Conservation (phyloP, 495 filamentous ascomycete genomes). For the Aspergillus bertholletiae region DNA sequence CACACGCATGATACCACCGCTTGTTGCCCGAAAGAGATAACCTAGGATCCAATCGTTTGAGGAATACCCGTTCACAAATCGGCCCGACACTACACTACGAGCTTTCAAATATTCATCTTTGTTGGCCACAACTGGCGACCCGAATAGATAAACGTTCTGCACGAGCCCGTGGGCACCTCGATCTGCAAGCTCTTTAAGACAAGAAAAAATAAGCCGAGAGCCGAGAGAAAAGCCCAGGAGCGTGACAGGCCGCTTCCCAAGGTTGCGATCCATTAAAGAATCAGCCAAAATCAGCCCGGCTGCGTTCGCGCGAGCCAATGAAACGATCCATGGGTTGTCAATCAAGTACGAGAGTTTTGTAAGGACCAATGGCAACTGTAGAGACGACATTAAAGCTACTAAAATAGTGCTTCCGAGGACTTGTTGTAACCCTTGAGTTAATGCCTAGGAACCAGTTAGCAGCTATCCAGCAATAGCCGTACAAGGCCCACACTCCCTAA, state of each 20-base stretch:
- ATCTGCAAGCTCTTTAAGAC: slow-evolving; percentile 79
- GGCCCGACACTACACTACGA: slow-evolving; percentile 76
- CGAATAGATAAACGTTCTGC: slow-evolving; percentile 95
- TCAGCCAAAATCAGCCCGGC: slow-evolving; percentile 95
- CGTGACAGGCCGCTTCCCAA: slow-evolving; percentile 87
- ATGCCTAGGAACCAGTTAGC: slow-evolving; percentile 54
- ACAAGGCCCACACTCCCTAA: not conserved
- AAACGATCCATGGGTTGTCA: slow-evolving; percentile 97
- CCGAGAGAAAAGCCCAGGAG: slow-evolving; percentile 97
- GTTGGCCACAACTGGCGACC: slow-evolving; percentile 86
- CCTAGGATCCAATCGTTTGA: slow-evolving; percentile 97
- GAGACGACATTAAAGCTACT: slow-evolving; percentile 81
- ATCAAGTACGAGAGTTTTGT: slow-evolving; percentile 96
- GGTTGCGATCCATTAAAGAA: slow-evolving; percentile 85
- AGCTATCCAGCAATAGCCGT: not conserved
- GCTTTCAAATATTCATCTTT: slow-evolving; percentile 85
- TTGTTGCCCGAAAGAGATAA: slow-evolving; percentile 93
- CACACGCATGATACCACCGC: slow-evolving; percentile 85
- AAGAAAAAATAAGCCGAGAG: slow-evolving; percentile 88
- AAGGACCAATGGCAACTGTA: slow-evolving; percentile 89
- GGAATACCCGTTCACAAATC: slow-evolving; percentile 93
- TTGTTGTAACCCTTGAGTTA: slow-evolving; percentile 95
- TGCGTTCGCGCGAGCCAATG: slow-evolving; percentile 79
- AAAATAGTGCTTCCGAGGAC: slow-evolving; percentile 88
- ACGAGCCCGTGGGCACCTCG: slow-evolving; percentile 88